Evolutionary conservation across 257 asterid species (phyloP).

Genomic region (Striga asiatica): DNA sequence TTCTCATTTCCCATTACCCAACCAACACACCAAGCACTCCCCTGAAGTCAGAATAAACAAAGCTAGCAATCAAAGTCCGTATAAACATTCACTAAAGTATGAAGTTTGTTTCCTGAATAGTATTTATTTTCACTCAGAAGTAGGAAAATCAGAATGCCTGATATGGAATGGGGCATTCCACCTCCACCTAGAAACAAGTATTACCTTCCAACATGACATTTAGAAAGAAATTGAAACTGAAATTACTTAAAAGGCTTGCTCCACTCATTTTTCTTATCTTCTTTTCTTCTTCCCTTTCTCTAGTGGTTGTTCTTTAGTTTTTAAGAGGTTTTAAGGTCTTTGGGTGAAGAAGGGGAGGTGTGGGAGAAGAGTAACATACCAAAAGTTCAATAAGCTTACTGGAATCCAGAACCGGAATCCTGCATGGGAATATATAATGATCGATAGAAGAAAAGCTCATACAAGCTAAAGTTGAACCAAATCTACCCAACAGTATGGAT

Average conservation of each 20-base stretch:
- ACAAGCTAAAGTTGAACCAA: background rate
- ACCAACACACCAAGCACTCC: too few species aligned
- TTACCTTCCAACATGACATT: background rate
- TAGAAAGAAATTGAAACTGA: background rate
- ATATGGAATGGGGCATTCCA: background rate
- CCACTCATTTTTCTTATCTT: background rate
- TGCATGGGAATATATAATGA: slow-evolving; percentile 22
- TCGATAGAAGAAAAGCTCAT: background rate
- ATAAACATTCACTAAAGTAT: too few species aligned
- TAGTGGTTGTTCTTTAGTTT: too few species aligned
- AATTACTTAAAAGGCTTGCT: background rate
- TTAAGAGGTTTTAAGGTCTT: too few species aligned
- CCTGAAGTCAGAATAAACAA: background rate
- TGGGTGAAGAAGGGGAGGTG: background rate
- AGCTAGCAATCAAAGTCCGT: too few species aligned
- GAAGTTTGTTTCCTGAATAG: background rate
- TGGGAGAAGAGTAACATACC: slow-evolving; percentile 39
- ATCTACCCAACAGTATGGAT: background rate
- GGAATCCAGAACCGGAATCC: slow-evolving; percentile 98
- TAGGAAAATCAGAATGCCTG: background rate
- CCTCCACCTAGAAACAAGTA: background rate
- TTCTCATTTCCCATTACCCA: too few species aligned
- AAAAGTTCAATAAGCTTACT: slow-evolving; percentile 78
- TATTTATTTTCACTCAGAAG: background rate
- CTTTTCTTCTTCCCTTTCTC: too few species aligned